Evolutionary conservation across 1,284 basidiomycete genomes (phyloP), one percentile per base, ranked within the genome.

Genomic region (Ceratobasidium sp.): DNA sequence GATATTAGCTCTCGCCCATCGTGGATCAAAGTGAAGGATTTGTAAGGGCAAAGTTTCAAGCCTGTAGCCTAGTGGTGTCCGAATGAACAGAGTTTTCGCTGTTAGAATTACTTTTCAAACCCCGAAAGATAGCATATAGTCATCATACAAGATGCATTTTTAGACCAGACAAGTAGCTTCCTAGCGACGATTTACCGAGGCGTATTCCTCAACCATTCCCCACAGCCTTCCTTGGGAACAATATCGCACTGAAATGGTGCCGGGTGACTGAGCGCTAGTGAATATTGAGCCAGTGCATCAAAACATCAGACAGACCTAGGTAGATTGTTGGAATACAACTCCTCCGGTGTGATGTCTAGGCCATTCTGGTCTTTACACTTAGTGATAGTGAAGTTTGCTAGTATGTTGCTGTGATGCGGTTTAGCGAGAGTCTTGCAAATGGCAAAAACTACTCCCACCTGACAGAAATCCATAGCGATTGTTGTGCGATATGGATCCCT

Each of bases 401-500:
- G 61, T n/a, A 42, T 65, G 26, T 74, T 74, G 48, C 61, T 74
- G 17, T 17, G 2, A 40, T 15, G 17, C 3, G 15, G 38, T n/a
- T 42, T 42, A n/a, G 23, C 20, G 17, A 44, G 6, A 1, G 7
- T 23, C 28, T 33, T 28, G 26, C 3, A 13, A 1, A 61, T 3
- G 10, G 3, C 10, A 33, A 12, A 26, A 10, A 20, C 44, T 5
- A n/a, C 17, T 33, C 23, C 5, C 33, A 52, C 59, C 70, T 73
- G 38, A 73, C 48, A 13, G 70, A 62, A 28, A 73, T 26, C 70
- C 70, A 73, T 44, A 73, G 52, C 3, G 70, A 73, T 44, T 73
- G 70, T 28, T 73, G 70, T 7, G 70, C 70, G 23, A 50, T 59
- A 52, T 73, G 70, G 15, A 73, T 73, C 9, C 70, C 70, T 26